A percentile compares a stretch with the other conserved stretches of the same genome.
Evolutionary conservation across 2,329 filamentous ascomycete species (phyloP).

Genomic region (Trichoderma arundinaceum): DNA sequence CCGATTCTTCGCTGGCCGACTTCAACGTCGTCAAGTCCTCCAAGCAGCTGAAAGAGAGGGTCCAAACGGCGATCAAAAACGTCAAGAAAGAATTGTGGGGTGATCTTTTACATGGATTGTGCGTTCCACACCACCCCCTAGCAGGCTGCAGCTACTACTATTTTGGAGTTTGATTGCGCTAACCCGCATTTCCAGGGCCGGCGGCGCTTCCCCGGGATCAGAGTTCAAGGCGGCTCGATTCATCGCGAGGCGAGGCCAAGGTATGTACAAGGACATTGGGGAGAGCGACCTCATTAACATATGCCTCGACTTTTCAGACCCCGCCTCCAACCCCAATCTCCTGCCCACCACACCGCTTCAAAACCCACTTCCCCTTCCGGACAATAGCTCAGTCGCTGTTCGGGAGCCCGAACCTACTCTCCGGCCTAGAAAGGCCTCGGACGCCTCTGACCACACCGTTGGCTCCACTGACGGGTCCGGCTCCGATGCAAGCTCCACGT

Average conservation of each 20-base stretch:
- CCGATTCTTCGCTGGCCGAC: conserved; percentile 20
- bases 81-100: conserved; percentile 29
- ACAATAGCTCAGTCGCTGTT: neutral
- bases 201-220: neutral
- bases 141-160: neutral
- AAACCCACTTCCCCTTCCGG: conserved; percentile 3
- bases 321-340: conserved; percentile 24
- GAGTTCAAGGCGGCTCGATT: conserved; percentile 31
- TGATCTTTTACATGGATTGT: conserved; percentile 31
- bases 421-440: conserved; percentile 12
- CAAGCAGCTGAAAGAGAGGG: conserved; percentile 25
- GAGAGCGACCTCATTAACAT: conserved; percentile 22
- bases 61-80: conserved; percentile 18
- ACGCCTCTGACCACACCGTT: conserved; percentile 10
- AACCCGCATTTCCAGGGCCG: conserved; percentile 14
- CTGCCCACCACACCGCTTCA: conserved; percentile 24
- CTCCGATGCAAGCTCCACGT: conserved; percentile 22
- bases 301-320: conserved; percentile 27
- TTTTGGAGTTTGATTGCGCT: neutral
- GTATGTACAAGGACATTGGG: conserved; percentile 26
- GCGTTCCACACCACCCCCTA: neutral
- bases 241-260: conserved; percentile 30
- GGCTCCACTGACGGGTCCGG: conserved; percentile 15
- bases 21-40: conserved; percentile 30
- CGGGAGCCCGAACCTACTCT: conserved; percentile 1